Evolutionary conservation across 2,329 filamentous ascomycete genomes (phyloP), one percentile per base, ranked within the genome.

Genomic region (Colletotrichum trifolii): DNA sequence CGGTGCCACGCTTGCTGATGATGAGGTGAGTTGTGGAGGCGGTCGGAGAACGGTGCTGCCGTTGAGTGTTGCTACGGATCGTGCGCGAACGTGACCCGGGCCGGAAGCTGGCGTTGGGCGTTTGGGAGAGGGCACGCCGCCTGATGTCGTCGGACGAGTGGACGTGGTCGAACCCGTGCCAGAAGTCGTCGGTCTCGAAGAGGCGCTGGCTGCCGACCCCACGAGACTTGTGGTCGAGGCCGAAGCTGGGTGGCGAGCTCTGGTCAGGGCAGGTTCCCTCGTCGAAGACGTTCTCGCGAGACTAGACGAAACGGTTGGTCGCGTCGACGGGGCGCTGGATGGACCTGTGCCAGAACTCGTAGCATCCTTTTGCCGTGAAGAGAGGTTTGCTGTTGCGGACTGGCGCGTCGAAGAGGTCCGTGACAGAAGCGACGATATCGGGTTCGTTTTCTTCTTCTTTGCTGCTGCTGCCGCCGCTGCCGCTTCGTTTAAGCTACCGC

Each of bases 41-140:
- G 80, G 80, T 2, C 78, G 78, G 11, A 82, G 74, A 13, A 75
- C 77, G 0, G 79, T 80, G 4, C 76, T 74, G 36, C 75, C 56
- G 11, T 76, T 76, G 12, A 81, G 75, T 6, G 74, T 67, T 5
- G 76, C 76, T 5, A 76, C 78, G n/a, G 79, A 81, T 68, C 75
- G 79, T n/a, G 79, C 75, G 52, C 81, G 76, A 9, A 72, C 50
- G 65, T 82, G 80, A 13, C 72, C 72, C 10, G 59, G 25, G 4
- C 61, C 39, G 25, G 72, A 60, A 39, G 58, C 68, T 48, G 54
- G 47, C 6, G 70, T 33, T 10, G 36, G 35, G 48, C 25, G 38
- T 25, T 17, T 60, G 6, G 54, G 38, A 10, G 71, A 47, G 10
- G 73, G 70, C 4, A 72, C 46, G 2, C 74, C 72, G 3, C 72